Percentiles rank a stretch among this genome's conserved stretches.
Evolutionary conservation across 352 stramenopile species (phyloP).

Genomic region (Globisporangium alternatum): DNA sequence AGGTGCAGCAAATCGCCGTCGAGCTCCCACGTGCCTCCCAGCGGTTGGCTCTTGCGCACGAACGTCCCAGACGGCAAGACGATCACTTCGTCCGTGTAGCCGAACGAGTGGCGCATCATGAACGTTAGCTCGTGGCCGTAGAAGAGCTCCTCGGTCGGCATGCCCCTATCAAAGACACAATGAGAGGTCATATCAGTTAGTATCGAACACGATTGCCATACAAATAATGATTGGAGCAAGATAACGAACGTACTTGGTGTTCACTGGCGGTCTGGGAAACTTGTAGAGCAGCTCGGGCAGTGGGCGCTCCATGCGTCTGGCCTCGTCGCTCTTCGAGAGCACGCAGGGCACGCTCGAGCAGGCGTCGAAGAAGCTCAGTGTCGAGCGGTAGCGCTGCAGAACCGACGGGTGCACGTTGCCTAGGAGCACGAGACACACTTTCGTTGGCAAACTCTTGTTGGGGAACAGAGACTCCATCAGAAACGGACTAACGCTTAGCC

Average conservation of each 20-base stretch:
- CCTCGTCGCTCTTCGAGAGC: conserved; percentile 58
- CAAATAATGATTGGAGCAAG: background rate
- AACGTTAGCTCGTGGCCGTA: conserved; percentile 80
- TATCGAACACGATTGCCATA: background rate
- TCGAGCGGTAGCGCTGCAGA: conserved; percentile 63
- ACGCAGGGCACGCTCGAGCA: conserved; percentile 70
- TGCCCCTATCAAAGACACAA: conserved; percentile 23
- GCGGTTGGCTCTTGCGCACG: conserved; percentile 59
- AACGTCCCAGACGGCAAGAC: conserved; percentile 57
- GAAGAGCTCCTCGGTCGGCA: conserved; percentile 65
- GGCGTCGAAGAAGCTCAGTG: conserved; percentile 66
- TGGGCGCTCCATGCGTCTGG: conserved; percentile 50
- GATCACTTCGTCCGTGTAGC: conserved; percentile 77
- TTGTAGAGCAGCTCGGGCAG: conserved; percentile 67
- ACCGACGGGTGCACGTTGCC: conserved; percentile 66
- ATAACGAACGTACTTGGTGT: conserved; percentile 55
- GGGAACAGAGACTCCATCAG: conserved; percentile 51
- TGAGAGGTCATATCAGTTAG: background rate
- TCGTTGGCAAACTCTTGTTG: conserved; percentile 39
- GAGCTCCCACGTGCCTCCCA: conserved; percentile 72
- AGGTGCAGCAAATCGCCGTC: conserved; percentile 81
- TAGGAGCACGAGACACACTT: conserved; percentile 73
- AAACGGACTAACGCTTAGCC: conserved; percentile 39
- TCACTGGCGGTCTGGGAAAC: conserved; percentile 59
- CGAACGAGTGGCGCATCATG: conserved; percentile 67